phyloP scores from a whole-genome alignment of 495 filamentous ascomycete genomes.

The Penicillium soppii region DNA sequence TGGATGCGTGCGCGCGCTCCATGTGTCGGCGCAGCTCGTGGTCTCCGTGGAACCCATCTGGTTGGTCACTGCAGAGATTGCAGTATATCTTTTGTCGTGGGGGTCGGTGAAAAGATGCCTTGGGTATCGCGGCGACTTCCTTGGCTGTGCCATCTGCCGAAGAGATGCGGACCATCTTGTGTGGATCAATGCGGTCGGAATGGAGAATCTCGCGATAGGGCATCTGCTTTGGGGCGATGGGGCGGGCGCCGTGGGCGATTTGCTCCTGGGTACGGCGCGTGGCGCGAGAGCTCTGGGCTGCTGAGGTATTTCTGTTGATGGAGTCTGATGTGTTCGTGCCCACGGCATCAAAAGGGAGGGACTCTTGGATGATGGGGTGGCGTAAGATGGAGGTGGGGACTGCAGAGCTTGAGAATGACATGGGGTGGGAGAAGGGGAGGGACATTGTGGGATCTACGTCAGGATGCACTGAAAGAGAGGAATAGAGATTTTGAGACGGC shows the following conservation, averaged over 20 bases:
- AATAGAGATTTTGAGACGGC: constrained; percentile 29
- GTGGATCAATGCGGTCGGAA: constrained; percentile 30
- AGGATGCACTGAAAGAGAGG: constrained; percentile 25
- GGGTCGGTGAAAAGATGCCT: constrained; percentile 72
- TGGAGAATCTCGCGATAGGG: constrained; percentile 19
- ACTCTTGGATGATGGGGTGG: constrained; percentile 12
- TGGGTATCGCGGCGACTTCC: constrained; percentile 62
- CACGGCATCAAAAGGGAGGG: constrained; percentile 16
- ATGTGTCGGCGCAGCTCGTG: constrained; percentile 89
- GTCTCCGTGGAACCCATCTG: constrained; percentile 87
- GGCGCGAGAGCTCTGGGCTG: constrained; percentile 32
- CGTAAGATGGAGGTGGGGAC: constrained; percentile 28
- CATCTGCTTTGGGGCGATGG: constrained; percentile 46
- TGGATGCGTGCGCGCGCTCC: constrained; percentile 71
- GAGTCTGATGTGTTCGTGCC: constrained; percentile 40
- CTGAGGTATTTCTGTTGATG: constrained; percentile 30
- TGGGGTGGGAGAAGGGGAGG: constrained; percentile 15
- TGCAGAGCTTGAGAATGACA: constrained; percentile 36
- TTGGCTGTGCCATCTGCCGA: constrained; percentile 60
- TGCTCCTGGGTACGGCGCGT: constrained; percentile 46
- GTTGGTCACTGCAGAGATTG: constrained; percentile 68
- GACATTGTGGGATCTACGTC: constrained; percentile 25
- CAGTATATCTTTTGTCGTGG: constrained; percentile 77
- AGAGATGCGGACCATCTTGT: constrained; percentile 55
- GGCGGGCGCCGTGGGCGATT: constrained; percentile 39